Conservation (phyloP, 495 filamentous ascomycete species). For the Copromyces sp. region DNA sequence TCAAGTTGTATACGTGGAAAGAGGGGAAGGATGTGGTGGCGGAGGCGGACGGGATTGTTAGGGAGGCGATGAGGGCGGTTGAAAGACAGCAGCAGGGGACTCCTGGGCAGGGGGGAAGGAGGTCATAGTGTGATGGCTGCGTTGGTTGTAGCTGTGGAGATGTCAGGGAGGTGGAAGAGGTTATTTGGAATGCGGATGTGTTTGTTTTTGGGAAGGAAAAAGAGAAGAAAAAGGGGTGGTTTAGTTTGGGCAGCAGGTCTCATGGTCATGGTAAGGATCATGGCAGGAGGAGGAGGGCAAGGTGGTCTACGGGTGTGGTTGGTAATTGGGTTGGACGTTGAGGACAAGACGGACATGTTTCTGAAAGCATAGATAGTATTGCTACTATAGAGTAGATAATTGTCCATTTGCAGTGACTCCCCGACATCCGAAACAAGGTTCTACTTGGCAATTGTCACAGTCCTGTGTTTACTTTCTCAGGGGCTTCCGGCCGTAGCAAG, state of each 20-base stretch:
- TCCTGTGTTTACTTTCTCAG: background rate
- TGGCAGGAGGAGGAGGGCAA: background rate
- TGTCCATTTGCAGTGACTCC: background rate
- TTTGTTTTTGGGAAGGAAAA: background rate
- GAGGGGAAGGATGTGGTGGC: conserved; percentile 64
- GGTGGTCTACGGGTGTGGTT: background rate
- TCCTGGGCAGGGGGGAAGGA: conserved; percentile 12
- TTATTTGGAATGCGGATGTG: background rate
- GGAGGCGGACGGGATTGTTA: conserved; percentile 41
- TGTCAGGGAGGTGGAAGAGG: background rate
- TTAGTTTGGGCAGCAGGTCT: background rate
- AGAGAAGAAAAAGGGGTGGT: background rate
- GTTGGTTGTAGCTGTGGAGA: background rate
- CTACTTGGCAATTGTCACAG: no score
- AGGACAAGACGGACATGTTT: background rate
- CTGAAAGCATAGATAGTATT: background rate
- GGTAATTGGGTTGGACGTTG: background rate
- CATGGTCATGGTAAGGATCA: background rate
- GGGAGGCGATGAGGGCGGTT: conserved; percentile 24
- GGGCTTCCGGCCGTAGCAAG: background rate
- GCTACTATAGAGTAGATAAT: background rate
- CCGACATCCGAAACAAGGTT: no score
- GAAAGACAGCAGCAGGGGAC: conserved; percentile 9
- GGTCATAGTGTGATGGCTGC: conserved; percentile 15
- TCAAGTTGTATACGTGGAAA: conserved; percentile 75